A percentile compares a stretch with the other conserved stretches of the same genome.
Evolutionary conservation across 1,284 basidiomycete species (phyloP).

Genomic region (Meira miltonrushii): DNA sequence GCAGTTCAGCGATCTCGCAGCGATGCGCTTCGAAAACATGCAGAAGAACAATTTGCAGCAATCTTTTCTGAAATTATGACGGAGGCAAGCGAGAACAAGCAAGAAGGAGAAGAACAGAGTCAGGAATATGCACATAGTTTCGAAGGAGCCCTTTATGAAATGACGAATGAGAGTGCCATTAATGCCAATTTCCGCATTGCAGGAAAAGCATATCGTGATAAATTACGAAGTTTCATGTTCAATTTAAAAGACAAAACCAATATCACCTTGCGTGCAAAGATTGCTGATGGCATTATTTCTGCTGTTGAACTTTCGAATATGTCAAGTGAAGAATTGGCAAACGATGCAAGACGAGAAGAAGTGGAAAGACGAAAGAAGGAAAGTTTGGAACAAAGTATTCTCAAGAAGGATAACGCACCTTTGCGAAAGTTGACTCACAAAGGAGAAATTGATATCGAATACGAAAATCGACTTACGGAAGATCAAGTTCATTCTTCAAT

Average conservation of each 20-base stretch:
- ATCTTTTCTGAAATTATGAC: slow-evolving; percentile 8
- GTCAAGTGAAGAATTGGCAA: slow-evolving; percentile 46
- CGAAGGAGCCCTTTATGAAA: slow-evolving; percentile 32
- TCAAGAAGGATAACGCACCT: slow-evolving; percentile 31
- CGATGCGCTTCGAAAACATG: slow-evolving; percentile 13
- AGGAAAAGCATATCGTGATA: slow-evolving; percentile 37
- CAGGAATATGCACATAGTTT: slow-evolving; percentile 21
- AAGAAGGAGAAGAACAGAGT: slow-evolving; percentile 6
- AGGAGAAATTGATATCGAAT: slow-evolving; percentile 50
- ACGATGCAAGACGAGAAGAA: slow-evolving; percentile 41
- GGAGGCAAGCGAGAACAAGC: slow-evolving; percentile 3
- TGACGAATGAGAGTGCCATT: slow-evolving; percentile 21
- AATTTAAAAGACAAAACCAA: slow-evolving; percentile 50
- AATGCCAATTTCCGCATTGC: not conserved
- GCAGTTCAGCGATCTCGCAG: slow-evolving; percentile 2
- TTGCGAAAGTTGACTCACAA: slow-evolving; percentile 52
- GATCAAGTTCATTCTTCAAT: not conserved
- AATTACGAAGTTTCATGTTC: slow-evolving; percentile 47
- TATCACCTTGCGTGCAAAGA: slow-evolving; percentile 38
- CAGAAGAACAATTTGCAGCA: slow-evolving; percentile 9
- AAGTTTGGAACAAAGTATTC: slow-evolving; percentile 37
- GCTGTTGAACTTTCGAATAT: slow-evolving; percentile 37
- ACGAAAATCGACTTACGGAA: slow-evolving; percentile 17
- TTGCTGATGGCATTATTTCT: slow-evolving; percentile 33
- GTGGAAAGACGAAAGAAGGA: slow-evolving; percentile 44